Conservation (phyloP, 495 filamentous ascomycete genomes). For the Tuber indicum region DNA sequence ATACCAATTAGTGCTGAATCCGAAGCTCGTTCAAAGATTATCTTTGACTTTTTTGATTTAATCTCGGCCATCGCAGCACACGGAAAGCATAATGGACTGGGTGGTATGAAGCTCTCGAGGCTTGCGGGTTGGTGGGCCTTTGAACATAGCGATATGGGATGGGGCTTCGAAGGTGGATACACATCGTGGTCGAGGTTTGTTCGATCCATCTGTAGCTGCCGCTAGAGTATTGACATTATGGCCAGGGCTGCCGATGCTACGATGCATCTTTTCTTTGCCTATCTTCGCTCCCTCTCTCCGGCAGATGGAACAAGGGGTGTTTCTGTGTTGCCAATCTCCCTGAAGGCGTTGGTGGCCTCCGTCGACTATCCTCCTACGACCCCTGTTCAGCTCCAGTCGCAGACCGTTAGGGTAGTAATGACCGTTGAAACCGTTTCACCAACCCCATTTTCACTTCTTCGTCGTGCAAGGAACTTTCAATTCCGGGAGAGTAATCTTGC, state of each 20-base stretch:
- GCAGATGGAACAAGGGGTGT: conserved; percentile 58
- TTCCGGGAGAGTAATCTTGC: conserved; percentile 82
- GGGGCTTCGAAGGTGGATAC: conserved; percentile 95
- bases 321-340: conserved; percentile 79
- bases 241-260: conserved; percentile 84
- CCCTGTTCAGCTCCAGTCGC: conserved; percentile 67
- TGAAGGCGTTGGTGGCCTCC: conserved; percentile 81
- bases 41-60: conserved; percentile 94
- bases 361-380: conserved; percentile 90
- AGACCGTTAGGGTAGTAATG: conserved; percentile 87
- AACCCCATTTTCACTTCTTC: conserved; percentile 83
- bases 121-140: conserved; percentile 99
- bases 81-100: conserved; percentile 87
- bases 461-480: conserved; percentile 88
- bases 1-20: conserved; percentile 92
- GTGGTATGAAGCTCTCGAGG: conserved; percentile 86
- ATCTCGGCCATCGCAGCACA: conserved; percentile 72
- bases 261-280: conserved; percentile 96
- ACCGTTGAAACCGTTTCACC: conserved; percentile 93
- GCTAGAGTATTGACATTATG: conserved; percentile 32
- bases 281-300: conserved; percentile 81
- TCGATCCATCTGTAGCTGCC: conserved; percentile 1
- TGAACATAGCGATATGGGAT: conserved; percentile 74
- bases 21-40: conserved; percentile 75
- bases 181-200: conserved; percentile 66